Conservation (phyloP, 2,329 filamentous ascomycete species). For the Botryotinia calthae region DNA sequence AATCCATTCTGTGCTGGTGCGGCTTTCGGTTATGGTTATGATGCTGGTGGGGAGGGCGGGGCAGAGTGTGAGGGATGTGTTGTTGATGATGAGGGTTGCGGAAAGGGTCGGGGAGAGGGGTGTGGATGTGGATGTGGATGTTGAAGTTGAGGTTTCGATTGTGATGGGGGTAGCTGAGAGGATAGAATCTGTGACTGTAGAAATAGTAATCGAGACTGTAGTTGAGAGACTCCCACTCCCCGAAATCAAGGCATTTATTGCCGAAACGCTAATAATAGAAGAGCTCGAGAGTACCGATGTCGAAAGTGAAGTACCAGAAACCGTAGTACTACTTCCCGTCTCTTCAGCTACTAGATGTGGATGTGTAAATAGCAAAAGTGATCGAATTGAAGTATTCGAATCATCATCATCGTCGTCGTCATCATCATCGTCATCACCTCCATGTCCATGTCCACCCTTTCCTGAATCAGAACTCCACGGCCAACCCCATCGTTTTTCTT, state of each 20-base stretch:
- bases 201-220: neutral
- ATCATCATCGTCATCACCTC: neutral
- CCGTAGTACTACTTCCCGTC: neutral
- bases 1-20: conserved; percentile 18
- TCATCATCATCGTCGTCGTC: neutral
- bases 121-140: neutral
- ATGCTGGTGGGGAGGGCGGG: conserved; percentile 14
- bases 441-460: neutral
- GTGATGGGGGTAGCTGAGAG: neutral
- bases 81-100: neutral
- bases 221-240: neutral
- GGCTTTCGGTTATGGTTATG: conserved; percentile 20
- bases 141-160: neutral
- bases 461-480: conserved; percentile 15
- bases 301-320: neutral
- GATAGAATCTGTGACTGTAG: neutral
- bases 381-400: neutral
- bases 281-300: neutral
- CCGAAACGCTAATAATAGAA: neutral
- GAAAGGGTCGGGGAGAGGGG: neutral
- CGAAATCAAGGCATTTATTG: neutral
- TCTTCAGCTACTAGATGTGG: neutral
- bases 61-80: conserved; percentile 1
- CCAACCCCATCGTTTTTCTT: conserved; percentile 7
- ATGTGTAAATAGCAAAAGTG: neutral